Base-by-base conservation (phyloP, 2,329 filamentous ascomycete species). In the Cladosporium sp. region DNA sequence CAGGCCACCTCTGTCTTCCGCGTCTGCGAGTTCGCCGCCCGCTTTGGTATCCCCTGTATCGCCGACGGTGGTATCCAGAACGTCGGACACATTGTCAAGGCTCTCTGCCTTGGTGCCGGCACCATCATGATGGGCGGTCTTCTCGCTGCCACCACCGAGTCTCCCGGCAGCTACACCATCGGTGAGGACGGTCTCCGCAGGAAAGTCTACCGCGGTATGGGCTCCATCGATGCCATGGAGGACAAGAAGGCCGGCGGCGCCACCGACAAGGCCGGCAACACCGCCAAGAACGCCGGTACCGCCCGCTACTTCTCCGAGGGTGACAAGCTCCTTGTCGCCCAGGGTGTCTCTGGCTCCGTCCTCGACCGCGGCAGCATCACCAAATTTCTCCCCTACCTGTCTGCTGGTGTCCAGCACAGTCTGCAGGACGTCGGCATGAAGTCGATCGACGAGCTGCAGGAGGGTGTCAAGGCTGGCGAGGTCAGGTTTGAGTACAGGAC, bases 111-210 rank as follows among this genome's bases (percentile, higher is more conserved):
- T 59, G 93, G 93, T 62, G 93, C 93, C 54, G 89, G 88, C 43
- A 95, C 91, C 35, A 86, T 98, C 70, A 98, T 98, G 93, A 98
- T 98, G 93, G 93, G 93, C 65, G 95, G 93, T 75, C 84, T 98
- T 49, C 82, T 98, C 60, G 93, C 93, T 46, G 93, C 95, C 70
- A 97, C 93, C 58, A 96, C 92, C 40, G 93, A 98, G 76, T 97
- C 92, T 35, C 93, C 93, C 34, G 95, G 93, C 59, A 91, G 92
- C 60, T 97, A 95, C 61, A 97, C 95, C 68, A 89, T 98, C 63
- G 95, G 89, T 67, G 86, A 88, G 56, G 92, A 97, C 74, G 93
- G 93, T 60, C 95, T 97, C 80, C 85, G 98, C 51, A 92, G 98
- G 73, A 98, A 98, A 81, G 91, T 93, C 38, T 98, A 98, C 80